phyloP scores from a whole-genome alignment of 768 basidiomycete species.

The Macrolepiota dolichaula region DNA sequence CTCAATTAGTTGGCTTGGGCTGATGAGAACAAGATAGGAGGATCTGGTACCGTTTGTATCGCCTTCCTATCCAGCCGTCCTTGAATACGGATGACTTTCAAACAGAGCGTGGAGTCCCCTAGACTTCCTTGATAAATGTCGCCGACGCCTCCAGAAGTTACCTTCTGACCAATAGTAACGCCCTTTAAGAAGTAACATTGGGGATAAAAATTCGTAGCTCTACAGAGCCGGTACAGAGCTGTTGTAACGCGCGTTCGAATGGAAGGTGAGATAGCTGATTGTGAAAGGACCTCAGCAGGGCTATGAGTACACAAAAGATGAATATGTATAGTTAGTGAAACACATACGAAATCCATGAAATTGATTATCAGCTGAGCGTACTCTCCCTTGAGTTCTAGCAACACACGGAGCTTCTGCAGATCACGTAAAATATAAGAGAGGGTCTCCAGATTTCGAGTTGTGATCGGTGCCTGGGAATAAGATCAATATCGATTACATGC shows the following conservation, averaged over 20 bases:
- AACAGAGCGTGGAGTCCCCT: conserved; percentile 16
- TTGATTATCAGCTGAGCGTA: neutral
- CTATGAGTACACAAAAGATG: too few relatives aligned
- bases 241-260: neutral
- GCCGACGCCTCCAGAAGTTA: conserved; percentile 22
- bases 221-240: conserved; percentile 16
- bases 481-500: too few relatives aligned
- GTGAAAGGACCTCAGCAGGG: conserved; percentile 11
- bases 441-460: too few relatives aligned
- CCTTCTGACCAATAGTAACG: conserved; percentile 13
- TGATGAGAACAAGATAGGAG: neutral
- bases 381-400: neutral
- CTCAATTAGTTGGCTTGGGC: neutral
- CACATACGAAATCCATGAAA: neutral
- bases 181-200: conserved; percentile 20
- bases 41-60: conserved; percentile 20
- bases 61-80: conserved; percentile 14
- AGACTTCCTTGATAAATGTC: conserved; percentile 24
- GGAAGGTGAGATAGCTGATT: neutral
- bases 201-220: conserved; percentile 24
- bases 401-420: neutral
- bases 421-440: neutral
- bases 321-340: neutral
- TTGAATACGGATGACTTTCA: conserved; percentile 23
- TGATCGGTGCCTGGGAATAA: too few relatives aligned